Conservation (phyloP, 1,284 basidiomycete species). For the Microbotryomycetes sp. region DNA sequence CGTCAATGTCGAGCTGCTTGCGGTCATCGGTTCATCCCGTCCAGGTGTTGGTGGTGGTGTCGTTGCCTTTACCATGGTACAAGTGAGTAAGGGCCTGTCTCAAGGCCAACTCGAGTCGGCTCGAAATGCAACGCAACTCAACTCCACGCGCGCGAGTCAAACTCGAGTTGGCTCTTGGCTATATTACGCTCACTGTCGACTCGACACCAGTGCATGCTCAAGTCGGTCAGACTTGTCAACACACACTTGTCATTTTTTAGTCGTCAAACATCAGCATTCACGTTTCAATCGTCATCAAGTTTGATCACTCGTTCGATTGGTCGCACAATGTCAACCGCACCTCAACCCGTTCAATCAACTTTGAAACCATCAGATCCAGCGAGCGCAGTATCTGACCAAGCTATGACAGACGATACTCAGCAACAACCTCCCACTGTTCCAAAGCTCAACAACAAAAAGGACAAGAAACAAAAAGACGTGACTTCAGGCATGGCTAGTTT, state of each 20-base stretch:
- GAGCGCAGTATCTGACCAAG: slow-evolving; percentile 6
- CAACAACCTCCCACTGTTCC: background rate
- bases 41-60: background rate
- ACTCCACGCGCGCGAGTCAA: background rate
- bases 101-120: background rate
- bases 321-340: slow-evolving; percentile 36
- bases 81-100: background rate
- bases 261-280: too few relatives aligned
- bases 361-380: slow-evolving; percentile 36
- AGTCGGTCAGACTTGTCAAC: background rate
- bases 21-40: background rate
- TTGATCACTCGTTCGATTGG: background rate
- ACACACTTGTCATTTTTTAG: background rate
- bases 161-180: too few relatives aligned
- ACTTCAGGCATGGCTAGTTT: slow-evolving; percentile 23
- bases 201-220: background rate
- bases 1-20: background rate
- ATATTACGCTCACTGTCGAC: too few relatives aligned
- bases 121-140: background rate
- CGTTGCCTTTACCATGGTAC: background rate
- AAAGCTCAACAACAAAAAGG: slow-evolving; percentile 39
- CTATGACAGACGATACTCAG: background rate
- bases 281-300: too few relatives aligned
- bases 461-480: slow-evolving; percentile 41
- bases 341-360: slow-evolving; percentile 44